Percentiles rank a stretch among this genome's conserved stretches.
Conservation (phyloP, 441 rosid genomes). For the Brassica balearica region DNA sequence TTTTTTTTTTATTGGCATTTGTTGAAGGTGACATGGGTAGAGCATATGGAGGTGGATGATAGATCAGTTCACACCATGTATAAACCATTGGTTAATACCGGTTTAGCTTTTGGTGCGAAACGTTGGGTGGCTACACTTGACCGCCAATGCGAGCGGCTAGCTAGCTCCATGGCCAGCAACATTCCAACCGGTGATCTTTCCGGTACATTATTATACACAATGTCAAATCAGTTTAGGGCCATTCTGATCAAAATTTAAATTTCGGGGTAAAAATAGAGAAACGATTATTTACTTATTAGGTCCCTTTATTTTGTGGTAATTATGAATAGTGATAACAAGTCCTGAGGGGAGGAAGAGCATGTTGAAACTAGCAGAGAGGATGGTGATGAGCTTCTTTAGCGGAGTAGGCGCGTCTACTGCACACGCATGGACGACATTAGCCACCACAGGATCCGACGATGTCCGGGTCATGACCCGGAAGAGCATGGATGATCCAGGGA, state of each 20-base stretch:
- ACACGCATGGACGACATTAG: conserved; percentile 82
- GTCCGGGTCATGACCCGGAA: conserved; percentile 92
- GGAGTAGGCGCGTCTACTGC: conserved; percentile 91
- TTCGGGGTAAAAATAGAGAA: neutral
- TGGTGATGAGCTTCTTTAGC: conserved; percentile 84
- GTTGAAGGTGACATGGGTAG: conserved; percentile 82
- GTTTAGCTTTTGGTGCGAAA: conserved; percentile 87
- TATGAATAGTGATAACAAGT: conserved; percentile 66
- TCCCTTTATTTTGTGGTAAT: conserved; percentile 10
- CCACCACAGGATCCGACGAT: conserved; percentile 78
- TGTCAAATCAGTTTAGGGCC: neutral
- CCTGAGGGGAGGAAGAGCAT: conserved; percentile 88
- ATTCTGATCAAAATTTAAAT: neutral
- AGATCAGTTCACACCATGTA: conserved; percentile 68
- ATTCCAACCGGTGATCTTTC: conserved; percentile 74
- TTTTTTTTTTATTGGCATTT: neutral
- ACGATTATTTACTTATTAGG: neutral
- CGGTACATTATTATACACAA: conserved; percentile 45
- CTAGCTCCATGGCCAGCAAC: conserved; percentile 80
- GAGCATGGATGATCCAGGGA: conserved; percentile 65
- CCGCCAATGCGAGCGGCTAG: conserved; percentile 84
- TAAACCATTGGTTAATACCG: conserved; percentile 62
- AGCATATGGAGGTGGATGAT: conserved; percentile 84
- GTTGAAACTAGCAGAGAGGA: conserved; percentile 87
- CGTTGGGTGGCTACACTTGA: conserved; percentile 86